These are phyloP conservation scores for Populus hybrid DNA, from an alignment of 441 rosid species.

Conservation along the genomic window DNA sequence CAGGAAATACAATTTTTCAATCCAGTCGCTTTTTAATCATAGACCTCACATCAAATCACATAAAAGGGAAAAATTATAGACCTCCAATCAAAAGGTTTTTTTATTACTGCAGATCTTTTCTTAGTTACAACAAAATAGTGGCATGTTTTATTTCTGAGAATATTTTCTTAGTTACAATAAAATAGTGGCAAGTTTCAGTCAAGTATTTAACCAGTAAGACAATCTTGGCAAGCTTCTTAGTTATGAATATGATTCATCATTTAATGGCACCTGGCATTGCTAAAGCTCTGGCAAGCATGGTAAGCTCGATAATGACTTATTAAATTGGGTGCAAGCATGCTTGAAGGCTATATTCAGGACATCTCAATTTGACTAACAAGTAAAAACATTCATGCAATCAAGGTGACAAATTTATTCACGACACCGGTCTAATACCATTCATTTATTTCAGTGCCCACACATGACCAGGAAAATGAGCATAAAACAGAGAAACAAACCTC, in stretches of 20 bases:
- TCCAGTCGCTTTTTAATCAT: not conserved
- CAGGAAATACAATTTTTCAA: not conserved
- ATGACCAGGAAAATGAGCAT: not conserved
- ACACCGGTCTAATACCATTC: not conserved
- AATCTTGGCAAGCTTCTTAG: slow-evolving; percentile 4
- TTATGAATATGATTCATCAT: not conserved
- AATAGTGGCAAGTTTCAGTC: not conserved
- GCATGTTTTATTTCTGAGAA: not conserved
- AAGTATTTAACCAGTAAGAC: not conserved
- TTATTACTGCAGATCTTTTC: not conserved
- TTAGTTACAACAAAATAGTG: not conserved
- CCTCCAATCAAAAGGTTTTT: not conserved
- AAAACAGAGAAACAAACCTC: slow-evolving; percentile 42
- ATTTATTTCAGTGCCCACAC: not conserved
- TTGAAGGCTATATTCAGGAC: not conserved
- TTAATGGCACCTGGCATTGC: not conserved
- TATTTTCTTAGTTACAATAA: not conserved
- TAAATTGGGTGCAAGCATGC: not conserved
- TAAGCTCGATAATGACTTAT: not conserved
- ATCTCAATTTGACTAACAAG: not conserved
- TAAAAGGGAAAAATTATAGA: not conserved
- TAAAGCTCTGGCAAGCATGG: not conserved
- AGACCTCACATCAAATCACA: not conserved
- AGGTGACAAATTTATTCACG: not conserved
- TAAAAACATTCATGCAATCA: not conserved